Evolutionary conservation across 768 basidiomycete species (phyloP).

Genomic region (Cyclocybe cylindracea): DNA sequence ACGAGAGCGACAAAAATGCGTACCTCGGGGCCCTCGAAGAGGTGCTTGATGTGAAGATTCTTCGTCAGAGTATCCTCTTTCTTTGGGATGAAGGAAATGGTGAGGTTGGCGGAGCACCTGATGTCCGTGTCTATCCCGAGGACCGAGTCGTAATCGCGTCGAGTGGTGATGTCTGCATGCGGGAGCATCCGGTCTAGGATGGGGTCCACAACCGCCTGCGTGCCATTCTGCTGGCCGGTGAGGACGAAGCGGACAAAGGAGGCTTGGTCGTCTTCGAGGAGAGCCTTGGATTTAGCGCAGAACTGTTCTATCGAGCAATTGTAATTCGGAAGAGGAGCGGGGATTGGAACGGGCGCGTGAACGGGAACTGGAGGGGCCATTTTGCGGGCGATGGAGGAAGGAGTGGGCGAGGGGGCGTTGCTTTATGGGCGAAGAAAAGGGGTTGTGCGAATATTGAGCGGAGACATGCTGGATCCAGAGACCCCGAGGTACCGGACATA

Average conservation of each 20-base stretch:
- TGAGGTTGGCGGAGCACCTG: constrained; percentile 1
- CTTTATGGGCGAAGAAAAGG: too few species aligned
- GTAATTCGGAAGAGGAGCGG: too few species aligned
- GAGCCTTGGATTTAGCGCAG: background rate
- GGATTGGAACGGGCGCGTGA: too few species aligned
- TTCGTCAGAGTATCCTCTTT: constrained; percentile 13
- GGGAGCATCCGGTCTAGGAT: constrained; percentile 5
- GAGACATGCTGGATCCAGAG: too few species aligned
- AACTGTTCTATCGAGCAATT: background rate
- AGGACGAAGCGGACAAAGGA: constrained; percentile 17
- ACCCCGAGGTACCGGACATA: too few species aligned
- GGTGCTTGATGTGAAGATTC: constrained; percentile 18
- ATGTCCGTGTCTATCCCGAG: constrained; percentile 18
- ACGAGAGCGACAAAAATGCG: background rate
- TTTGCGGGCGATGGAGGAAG: too few species aligned
- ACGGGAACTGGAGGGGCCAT: too few species aligned
- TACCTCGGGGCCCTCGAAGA: constrained; percentile 7
- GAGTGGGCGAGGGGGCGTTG: too few species aligned
- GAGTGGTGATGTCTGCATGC: background rate
- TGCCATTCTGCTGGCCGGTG: constrained; percentile 6
- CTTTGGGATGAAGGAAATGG: constrained; percentile 13
- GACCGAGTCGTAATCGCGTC: constrained; percentile 23
- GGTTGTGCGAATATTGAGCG: too few species aligned
- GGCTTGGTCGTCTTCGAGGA: background rate
- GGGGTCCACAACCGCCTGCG: constrained; percentile 15